These are phyloP conservation scores for Neofusicoccum umdonicola DNA, from an alignment of 2,329 filamentous ascomycete species.

Conservation along the genomic window DNA sequence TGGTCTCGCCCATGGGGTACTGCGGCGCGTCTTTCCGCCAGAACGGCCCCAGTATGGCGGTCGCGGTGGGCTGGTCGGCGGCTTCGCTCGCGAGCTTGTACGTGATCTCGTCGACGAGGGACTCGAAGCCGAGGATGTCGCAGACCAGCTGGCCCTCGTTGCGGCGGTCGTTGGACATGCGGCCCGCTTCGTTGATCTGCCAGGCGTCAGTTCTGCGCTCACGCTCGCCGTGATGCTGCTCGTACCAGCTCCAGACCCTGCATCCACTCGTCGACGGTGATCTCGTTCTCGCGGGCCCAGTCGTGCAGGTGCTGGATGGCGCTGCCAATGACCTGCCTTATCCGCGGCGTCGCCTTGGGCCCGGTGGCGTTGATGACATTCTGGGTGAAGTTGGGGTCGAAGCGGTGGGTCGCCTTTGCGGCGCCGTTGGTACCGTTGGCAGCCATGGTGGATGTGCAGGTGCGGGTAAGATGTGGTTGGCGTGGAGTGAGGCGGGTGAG, in stretches of 20 bases:
- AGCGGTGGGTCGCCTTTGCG: constrained; percentile 39
- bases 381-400: constrained; percentile 75
- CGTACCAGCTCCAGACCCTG: constrained; percentile 66
- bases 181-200: constrained; percentile 59
- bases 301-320: constrained; percentile 74
- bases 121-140: constrained; percentile 59
- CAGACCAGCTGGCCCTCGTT: constrained; percentile 63
- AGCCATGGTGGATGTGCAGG: constrained; percentile 21
- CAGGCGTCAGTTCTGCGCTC: neutral
- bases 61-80: constrained; percentile 59
- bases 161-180: constrained; percentile 60
- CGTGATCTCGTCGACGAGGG: constrained; percentile 74
- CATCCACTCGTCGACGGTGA: constrained; percentile 76
- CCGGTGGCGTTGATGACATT: constrained; percentile 72
- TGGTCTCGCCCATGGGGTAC: constrained; percentile 66
- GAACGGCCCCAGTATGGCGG: constrained; percentile 81
- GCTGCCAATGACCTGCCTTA: constrained; percentile 61
- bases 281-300: constrained; percentile 73
- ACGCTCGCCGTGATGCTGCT: neutral
- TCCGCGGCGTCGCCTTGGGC: constrained; percentile 64
- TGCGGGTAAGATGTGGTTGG: neutral
- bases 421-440: constrained; percentile 20
- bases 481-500: neutral
- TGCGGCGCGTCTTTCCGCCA: constrained; percentile 72
- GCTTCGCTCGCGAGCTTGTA: constrained; percentile 60